These are phyloP conservation scores for Draba incana DNA, from an alignment of 345 rosid species.

Conservation along the genomic window DNA sequence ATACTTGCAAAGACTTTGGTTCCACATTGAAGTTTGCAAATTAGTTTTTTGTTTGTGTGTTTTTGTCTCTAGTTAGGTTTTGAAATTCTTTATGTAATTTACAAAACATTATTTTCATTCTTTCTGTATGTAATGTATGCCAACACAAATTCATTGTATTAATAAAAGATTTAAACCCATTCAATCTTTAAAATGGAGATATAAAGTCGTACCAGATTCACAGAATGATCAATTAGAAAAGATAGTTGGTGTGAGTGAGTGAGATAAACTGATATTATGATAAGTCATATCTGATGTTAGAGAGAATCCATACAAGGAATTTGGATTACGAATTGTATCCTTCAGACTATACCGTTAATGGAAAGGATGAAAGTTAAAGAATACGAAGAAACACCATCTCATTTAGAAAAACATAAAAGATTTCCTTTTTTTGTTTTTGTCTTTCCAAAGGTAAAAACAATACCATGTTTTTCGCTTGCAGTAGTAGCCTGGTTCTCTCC, in stretches of 20 bases:
- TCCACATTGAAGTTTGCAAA: slow-evolving; percentile 47
- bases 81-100: neutral
- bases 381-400: slow-evolving; percentile 29
- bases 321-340: slow-evolving; percentile 13
- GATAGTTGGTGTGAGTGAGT: neutral
- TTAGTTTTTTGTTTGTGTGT: neutral
- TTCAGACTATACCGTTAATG: slow-evolving; percentile 24
- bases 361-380: slow-evolving; percentile 18
- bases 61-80: neutral
- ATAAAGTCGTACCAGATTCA: slow-evolving; percentile 11
- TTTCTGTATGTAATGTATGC: slow-evolving; percentile 15
- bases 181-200: neutral
- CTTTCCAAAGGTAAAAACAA: slow-evolving; percentile 13
- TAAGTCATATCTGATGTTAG: slow-evolving; percentile 27
- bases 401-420: slow-evolving; percentile 9
- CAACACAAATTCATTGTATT: neutral
- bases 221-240: slow-evolving; percentile 3
- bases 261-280: slow-evolving; percentile 27
- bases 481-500: slow-evolving; percentile 24
- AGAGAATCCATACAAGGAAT: slow-evolving; percentile 31
- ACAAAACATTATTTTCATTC: slow-evolving; percentile 18
- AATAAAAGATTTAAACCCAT: too few species aligned
- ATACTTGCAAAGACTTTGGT: slow-evolving; percentile 53
- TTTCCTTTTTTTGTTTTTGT: neutral
- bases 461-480: slow-evolving; percentile 5